These are phyloP conservation scores for Pterulicium gracile DNA, from an alignment of 1,284 basidiomycete genomes.

Conservation along the genomic window DNA sequence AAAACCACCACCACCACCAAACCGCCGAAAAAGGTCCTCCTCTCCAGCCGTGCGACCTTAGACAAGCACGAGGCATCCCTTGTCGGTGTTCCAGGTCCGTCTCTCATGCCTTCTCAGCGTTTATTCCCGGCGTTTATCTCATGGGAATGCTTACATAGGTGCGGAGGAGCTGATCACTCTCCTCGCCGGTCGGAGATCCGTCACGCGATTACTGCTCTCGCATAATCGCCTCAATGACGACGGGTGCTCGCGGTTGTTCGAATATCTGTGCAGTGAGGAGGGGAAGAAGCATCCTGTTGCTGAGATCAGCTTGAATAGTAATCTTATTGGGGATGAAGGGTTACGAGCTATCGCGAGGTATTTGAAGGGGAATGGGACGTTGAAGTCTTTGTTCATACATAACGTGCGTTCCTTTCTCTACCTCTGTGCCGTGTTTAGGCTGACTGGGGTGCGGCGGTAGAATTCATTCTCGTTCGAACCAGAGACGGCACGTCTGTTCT, in stretches of 20 bases:
- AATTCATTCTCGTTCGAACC: slow-evolving; percentile 32
- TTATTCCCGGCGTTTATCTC: too few species aligned
- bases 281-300: slow-evolving; percentile 37
- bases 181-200: slow-evolving; percentile 28
- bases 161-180: slow-evolving; percentile 37
- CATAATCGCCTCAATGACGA: slow-evolving; percentile 50
- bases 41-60: neutral
- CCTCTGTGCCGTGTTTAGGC: neutral
- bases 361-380: slow-evolving; percentile 31
- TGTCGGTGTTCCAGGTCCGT: neutral
- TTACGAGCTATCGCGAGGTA: slow-evolving; percentile 42
- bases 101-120: too few species aligned
- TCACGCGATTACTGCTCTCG: slow-evolving; percentile 42
- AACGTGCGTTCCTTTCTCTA: slow-evolving; percentile 35
- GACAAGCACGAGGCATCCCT: neutral
- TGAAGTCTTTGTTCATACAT: slow-evolving; percentile 42
- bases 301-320: slow-evolving; percentile 47
- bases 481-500: slow-evolving; percentile 23
- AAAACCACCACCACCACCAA: neutral
- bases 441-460: slow-evolving; percentile 18
- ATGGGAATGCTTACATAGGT: slow-evolving; percentile 22
- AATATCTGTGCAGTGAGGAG: slow-evolving; percentile 36
- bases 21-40: neutral
- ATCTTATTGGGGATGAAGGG: slow-evolving; percentile 42
- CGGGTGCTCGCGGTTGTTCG: slow-evolving; percentile 45